A percentile compares a stretch with the other conserved stretches of the same genome.
phyloP scores from a whole-genome alignment of 1,284 basidiomycete genomes.

The Pisolithus thermaeus region DNA sequence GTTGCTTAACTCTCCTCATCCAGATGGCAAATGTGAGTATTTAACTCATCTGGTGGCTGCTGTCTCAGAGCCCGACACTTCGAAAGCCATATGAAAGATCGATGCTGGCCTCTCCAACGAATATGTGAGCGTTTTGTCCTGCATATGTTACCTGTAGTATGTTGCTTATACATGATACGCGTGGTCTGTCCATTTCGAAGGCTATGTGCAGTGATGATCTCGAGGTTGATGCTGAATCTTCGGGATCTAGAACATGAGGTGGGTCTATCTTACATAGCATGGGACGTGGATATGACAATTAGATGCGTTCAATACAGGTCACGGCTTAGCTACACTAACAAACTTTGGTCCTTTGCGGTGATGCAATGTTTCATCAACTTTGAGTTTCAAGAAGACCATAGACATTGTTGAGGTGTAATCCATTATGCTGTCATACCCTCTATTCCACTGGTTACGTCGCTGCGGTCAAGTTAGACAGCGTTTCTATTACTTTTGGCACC shows the following conservation, averaged over 20 bases:
- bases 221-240: conserved; percentile 38
- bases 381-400: too few species aligned
- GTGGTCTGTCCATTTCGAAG: conserved; percentile 13
- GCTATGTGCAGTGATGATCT: conserved; percentile 35
- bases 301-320: not conserved
- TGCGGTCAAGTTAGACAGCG: too few species aligned
- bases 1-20: not conserved
- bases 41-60: not conserved
- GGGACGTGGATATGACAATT: too few species aligned
- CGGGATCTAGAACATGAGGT: conserved; percentile 24
- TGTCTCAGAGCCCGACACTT: not conserved
- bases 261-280: not conserved
- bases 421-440: too few species aligned
- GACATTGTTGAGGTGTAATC: too few species aligned
- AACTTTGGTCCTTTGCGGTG: too few species aligned
- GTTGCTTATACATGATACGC: not conserved
- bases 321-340: too few species aligned
- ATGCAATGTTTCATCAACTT: too few species aligned
- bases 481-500: too few species aligned
- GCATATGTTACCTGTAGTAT: not conserved
- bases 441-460: too few species aligned
- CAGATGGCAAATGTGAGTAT: not conserved
- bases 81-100: not conserved
- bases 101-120: not conserved
- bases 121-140: not conserved